These are phyloP conservation scores for Podospora fimiseda DNA, from an alignment of 495 filamentous ascomycete species.

Conservation along the genomic window DNA sequence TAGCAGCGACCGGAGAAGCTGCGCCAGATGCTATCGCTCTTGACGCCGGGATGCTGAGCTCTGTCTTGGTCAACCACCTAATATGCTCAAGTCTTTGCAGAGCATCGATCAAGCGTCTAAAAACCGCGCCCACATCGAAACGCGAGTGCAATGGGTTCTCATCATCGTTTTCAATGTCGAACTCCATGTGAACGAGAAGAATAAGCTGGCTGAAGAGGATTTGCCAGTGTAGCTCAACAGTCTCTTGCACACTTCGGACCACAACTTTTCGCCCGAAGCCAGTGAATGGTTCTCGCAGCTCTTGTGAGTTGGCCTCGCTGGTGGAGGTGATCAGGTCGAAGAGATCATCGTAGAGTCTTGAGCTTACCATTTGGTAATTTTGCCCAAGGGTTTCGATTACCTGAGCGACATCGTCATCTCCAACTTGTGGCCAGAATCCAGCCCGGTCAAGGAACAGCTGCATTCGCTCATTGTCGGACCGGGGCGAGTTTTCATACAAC, in stretches of 20 bases:
- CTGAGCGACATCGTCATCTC: constrained; percentile 58
- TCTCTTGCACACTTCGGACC: constrained; percentile 71
- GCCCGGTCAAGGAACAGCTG: constrained; percentile 64
- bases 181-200: constrained; percentile 75
- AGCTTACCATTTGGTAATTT: constrained; percentile 46
- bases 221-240: constrained; percentile 57
- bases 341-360: constrained; percentile 47
- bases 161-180: constrained; percentile 63
- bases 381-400: constrained; percentile 51
- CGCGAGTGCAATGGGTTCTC: constrained; percentile 47
- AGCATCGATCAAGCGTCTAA: constrained; percentile 55
- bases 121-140: constrained; percentile 64
- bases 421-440: constrained; percentile 64
- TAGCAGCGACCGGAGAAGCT: constrained; percentile 20
- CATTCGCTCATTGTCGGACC: constrained; percentile 62
- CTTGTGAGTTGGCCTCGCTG: constrained; percentile 33
- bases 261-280: constrained; percentile 66
- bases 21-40: constrained; percentile 30
- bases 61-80: constrained; percentile 67
- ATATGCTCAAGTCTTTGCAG: constrained; percentile 72
- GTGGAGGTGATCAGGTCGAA: constrained; percentile 35
- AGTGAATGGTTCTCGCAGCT: constrained; percentile 45
- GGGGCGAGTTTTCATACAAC: constrained; percentile 59
- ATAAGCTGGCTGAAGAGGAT: constrained; percentile 75
- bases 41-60: constrained; percentile 35